Evolutionary conservation across 2,329 filamentous ascomycete genomes (phyloP).

Genomic region (Curvularia sp.): DNA sequence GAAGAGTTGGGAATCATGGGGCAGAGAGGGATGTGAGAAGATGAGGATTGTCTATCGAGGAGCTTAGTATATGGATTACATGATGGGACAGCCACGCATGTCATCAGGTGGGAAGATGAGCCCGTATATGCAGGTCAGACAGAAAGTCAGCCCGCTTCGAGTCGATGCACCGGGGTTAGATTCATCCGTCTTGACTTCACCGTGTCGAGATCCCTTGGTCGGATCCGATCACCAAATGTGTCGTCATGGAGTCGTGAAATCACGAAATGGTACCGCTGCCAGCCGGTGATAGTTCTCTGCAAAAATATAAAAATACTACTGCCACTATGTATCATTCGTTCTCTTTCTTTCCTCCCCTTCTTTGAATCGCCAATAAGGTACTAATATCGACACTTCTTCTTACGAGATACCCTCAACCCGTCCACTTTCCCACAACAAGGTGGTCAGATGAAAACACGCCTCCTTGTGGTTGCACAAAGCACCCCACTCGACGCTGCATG

Average conservation of each 20-base stretch:
- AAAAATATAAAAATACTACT: neutral
- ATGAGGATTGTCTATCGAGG: neutral
- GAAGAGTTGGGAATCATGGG: constrained; percentile 5
- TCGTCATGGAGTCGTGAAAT: neutral
- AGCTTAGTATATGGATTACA: too few relatives aligned
- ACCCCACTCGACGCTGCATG: neutral
- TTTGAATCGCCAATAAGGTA: neutral
- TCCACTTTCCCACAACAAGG: neutral
- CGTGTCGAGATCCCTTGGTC: neutral
- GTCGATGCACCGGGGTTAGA: neutral
- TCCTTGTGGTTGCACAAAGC: neutral
- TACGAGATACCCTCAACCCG: neutral
- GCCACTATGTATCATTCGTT: neutral
- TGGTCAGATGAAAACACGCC: neutral
- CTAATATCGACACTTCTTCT: neutral
- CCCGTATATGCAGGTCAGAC: neutral
- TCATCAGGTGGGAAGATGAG: neutral
- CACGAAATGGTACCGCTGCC: neutral
- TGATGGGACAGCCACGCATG: neutral
- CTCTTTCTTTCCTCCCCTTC: neutral
- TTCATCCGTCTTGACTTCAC: neutral
- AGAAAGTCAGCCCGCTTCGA: neutral
- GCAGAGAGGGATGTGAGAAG: neutral
- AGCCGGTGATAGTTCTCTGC: neutral
- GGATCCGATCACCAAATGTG: neutral